A percentile compares a stretch with the other conserved stretches of the same genome.
Conservation (phyloP, 139 green algal species). For the Chlamydomonas schloesseri region DNA sequence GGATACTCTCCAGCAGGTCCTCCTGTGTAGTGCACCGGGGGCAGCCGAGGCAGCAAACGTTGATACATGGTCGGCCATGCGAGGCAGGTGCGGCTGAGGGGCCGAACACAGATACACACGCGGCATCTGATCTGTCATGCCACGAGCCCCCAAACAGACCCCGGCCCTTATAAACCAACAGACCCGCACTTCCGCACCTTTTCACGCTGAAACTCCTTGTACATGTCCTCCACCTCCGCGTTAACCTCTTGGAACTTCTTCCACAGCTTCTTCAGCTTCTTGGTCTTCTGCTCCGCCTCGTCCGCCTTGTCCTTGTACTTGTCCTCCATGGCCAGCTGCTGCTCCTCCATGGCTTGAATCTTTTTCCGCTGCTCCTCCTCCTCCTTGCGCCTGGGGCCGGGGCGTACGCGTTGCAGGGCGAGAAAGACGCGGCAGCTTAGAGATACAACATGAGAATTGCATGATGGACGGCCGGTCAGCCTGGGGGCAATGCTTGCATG, state of each 20-base stretch:
- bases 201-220: constrained; percentile 77
- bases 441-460: too few species aligned
- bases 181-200: constrained; percentile 42
- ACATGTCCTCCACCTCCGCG: constrained; percentile 73
- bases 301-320: constrained; percentile 77
- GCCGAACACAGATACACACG: too few species aligned
- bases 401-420: too few species aligned
- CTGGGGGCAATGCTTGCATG: not conserved
- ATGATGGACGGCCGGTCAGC: not conserved
- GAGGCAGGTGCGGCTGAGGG: too few species aligned
- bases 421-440: too few species aligned
- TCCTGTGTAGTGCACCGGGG: constrained; percentile 32
- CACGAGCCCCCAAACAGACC: too few species aligned
- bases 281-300: constrained; percentile 78
- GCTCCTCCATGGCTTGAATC: constrained; percentile 77
- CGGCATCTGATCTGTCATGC: too few species aligned
- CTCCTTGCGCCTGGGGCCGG: constrained; percentile 56
- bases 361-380: constrained; percentile 62
- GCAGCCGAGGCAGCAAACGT: too few species aligned
- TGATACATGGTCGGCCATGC: too few species aligned
- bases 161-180: too few species aligned
- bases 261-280: constrained; percentile 81
- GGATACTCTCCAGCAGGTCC: constrained; percentile 76
- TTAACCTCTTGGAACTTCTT: constrained; percentile 72
- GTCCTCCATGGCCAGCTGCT: constrained; percentile 62